Evolutionary conservation across 208 protist genomes (phyloP).

Genomic region (Trichomonas vaginalis): DNA sequence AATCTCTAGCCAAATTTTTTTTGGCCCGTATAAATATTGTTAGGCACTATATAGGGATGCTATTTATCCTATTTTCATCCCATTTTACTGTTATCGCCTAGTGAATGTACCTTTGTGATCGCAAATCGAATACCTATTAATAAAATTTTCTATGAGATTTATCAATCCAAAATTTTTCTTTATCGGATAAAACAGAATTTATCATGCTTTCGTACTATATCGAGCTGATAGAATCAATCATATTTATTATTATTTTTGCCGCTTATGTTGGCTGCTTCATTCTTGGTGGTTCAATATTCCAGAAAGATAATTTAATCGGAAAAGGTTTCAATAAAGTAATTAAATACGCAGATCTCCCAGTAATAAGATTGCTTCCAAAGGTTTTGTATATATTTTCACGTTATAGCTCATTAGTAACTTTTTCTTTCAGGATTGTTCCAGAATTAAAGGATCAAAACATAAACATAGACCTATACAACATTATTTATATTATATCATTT

Average conservation of each 20-base stretch:
- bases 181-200: no score
- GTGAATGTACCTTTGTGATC: no score
- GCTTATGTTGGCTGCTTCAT: neutral
- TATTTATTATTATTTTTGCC: neutral
- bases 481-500: neutral
- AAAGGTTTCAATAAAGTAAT: neutral
- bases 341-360: neutral
- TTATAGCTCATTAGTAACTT: neutral
- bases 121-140: no score
- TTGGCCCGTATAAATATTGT: no score
- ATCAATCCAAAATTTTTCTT: no score
- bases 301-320: neutral
- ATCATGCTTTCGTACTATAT: neutral
- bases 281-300: neutral
- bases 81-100: no score
- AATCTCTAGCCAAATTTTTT: no score
- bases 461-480: neutral
- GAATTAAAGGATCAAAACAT: neutral
- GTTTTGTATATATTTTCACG: neutral
- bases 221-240: neutral
- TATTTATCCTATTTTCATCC: no score
- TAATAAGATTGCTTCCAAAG: neutral
- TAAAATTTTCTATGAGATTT: no score
- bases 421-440: neutral
- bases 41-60: no score